A percentile compares a stretch with the other conserved stretches of the same genome.
These are phyloP conservation scores for Penicillium sp. DNA, from an alignment of 2,329 filamentous ascomycete species.

Conservation along the genomic window DNA sequence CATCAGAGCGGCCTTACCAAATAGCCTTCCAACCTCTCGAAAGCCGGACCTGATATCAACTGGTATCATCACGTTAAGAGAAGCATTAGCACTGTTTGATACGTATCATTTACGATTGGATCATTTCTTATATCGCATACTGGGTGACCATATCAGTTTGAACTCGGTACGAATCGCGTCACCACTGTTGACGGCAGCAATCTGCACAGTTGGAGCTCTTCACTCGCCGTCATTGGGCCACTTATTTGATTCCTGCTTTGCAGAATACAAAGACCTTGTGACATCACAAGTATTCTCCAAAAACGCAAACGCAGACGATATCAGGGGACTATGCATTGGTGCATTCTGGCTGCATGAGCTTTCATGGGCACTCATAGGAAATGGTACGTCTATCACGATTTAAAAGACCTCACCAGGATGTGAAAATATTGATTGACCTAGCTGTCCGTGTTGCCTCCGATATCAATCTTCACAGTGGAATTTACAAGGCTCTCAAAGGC, in stretches of 20 bases:
- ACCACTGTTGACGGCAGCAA: conserved; percentile 51
- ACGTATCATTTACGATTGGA: conserved; percentile 54
- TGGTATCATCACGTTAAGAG: conserved; percentile 50
- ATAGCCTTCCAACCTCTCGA: conserved; percentile 14
- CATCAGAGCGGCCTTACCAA: conserved; percentile 15
- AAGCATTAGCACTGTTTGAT: conserved; percentile 50
- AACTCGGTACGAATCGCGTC: conserved; percentile 46
- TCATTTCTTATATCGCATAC: conserved; percentile 55
- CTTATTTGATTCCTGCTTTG: conserved; percentile 45
- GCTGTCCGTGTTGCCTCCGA: conserved; percentile 34
- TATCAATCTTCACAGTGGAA: conserved; percentile 33
- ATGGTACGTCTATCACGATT: background rate
- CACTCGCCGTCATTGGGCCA: conserved; percentile 43
- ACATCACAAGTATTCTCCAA: conserved; percentile 53
- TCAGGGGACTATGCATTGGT: conserved; percentile 56
- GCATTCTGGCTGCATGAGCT: conserved; percentile 58
- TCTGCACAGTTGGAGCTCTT: conserved; percentile 55
- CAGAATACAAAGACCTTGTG: conserved; percentile 53
- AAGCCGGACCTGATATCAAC: conserved; percentile 52
- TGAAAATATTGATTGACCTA: conserved; percentile 12
- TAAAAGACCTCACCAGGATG: background rate
- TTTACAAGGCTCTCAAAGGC: conserved; percentile 31
- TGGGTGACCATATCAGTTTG: conserved; percentile 47
- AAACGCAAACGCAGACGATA: conserved; percentile 52
- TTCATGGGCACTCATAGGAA: conserved; percentile 34